Conservation (phyloP, 805 yeast genomes). For the Sugiyamaella lignohabitans region DNA sequence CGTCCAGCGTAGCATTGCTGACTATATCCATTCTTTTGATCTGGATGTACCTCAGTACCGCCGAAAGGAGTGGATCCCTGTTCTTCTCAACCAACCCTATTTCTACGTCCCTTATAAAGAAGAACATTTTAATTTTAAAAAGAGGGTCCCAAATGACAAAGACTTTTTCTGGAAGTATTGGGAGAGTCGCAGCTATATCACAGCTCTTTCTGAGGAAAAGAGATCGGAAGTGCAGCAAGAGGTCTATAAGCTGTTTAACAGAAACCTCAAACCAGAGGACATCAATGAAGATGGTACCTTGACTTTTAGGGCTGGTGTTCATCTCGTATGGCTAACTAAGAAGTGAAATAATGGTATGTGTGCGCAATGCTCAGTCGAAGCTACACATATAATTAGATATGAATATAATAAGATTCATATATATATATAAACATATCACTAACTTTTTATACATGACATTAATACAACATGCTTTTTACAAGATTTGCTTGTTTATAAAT, state of each 20-base stretch:
- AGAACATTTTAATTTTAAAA: constrained; percentile 27
- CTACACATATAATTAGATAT: neutral
- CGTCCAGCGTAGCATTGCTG: constrained; percentile 37
- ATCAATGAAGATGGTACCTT: constrained; percentile 10
- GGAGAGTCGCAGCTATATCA: constrained; percentile 51
- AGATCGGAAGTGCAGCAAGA: constrained; percentile 30
- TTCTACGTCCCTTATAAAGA: constrained; percentile 37
- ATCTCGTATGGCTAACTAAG: constrained; percentile 23
- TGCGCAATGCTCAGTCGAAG: neutral
- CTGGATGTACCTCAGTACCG: constrained; percentile 52
- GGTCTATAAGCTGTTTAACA: constrained; percentile 30
- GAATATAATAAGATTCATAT: no score
- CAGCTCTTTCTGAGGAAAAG: constrained; percentile 37
- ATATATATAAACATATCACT: no score
- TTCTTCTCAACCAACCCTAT: constrained; percentile 28
- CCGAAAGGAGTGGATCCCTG: constrained; percentile 41
- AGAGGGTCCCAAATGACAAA: constrained; percentile 26
- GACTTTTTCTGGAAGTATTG: constrained; percentile 43
- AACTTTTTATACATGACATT: no score
- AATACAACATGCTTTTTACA: no score
- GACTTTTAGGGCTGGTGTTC: constrained; percentile 22
- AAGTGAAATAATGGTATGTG: neutral
- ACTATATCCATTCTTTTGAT: constrained; percentile 36
- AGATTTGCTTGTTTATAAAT: constrained; percentile 14
- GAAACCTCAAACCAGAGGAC: constrained; percentile 8